Evolutionary conservation across 768 basidiomycete species (phyloP), one percentile per base, ranked within the genome.

Genomic region (Amanita polypyramis): DNA sequence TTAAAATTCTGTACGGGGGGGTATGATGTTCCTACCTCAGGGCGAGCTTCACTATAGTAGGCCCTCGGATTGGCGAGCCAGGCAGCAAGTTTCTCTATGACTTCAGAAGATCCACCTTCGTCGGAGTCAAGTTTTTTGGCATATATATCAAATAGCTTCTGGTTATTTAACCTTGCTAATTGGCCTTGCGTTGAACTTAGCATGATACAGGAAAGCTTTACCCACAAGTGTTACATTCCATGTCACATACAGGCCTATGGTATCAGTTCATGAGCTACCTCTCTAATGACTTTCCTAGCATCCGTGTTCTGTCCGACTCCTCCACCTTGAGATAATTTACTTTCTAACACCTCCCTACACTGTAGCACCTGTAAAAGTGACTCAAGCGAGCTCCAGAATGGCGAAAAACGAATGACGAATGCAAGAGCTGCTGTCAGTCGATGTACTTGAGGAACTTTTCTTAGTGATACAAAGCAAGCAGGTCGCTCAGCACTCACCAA

Each of bases 401-500:
- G 89, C 3, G 89, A 87, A 25, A 88, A 63, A 11, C 85, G 81
- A 34, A 95, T 52, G 30, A 91, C 62, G 57, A 89, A 75, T 0
- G 79, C 92, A 29, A 97, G 65, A 4, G 84, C 81, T 2, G 88
- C 91, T 0, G 77, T 71, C 35, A 96, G 65, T 10, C 92, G 85
- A 61, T 96, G 87, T 1, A 93, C 89, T 87, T 33, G 17, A 20
- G 12, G 17, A 33, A 27, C 20, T 14, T 51, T 50, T n/a, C n/a
- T 38, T 47, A 43, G 43, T 25, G 39, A 37, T 15, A 41, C 45
- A 33, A 5, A n/a, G 38, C 35, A 43, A 35, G 14, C 25, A 20
- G 44, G 27, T 36, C 11, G 47, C 40, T 30, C 46, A 10, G 21
- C 29, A 62, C 88, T 64, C 48, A 86, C 91, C 81, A 55, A 89